Evolutionary conservation across 169 alveolate genomes (phyloP), one percentile per base, ranked within the genome.

Genomic region (Plasmodium adleri): DNA sequence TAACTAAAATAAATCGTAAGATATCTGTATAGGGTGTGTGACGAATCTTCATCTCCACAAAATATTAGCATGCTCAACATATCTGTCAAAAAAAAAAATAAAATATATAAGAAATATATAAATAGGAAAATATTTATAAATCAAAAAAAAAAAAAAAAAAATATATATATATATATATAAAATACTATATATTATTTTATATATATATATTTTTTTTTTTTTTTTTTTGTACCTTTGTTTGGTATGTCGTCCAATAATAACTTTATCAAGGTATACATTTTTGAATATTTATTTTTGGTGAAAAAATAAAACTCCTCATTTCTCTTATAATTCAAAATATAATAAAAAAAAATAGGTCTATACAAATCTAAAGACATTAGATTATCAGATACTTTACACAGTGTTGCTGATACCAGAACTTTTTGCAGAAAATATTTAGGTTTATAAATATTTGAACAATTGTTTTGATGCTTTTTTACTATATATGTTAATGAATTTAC

Each of bases 301-400:
- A 8, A 56, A 8, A 56, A 68, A 28, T 83, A 83, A 68, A 83
- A 83, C 22, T 83, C 91, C 26, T 83, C 72, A 50, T 83, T 83
- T 56, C 83, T 83, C 24, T 28, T 54, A 10, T 83, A 28, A 43
- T 45, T 83, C 39, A 68, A 24, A n/a, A 67, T 83, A 17, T 83
- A 83, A 58, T 83, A 83, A 68, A 83, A 83, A 68, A 83, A 83
- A 52, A 83, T 66, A 49, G 91, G 91, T 13, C 91, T 83, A 58
- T 83, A 83, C 39, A 83, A 72, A 83, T 83, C 70, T 60, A 83
- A 50, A 43, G 91, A 70, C 83, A 83, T 68, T 50, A 83, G 17
- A 3, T 68, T 83, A 43, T 83, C 83, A 13, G 91, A 67, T 49
- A 68, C 91, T 58, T 83, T 83, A 56, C 91, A 83, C 20, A 83